A percentile compares a stretch with the other conserved stretches of the same genome.
These are phyloP conservation scores for Candida sp. DNA, from an alignment of 1,139 yeast species.

Conservation along the genomic window DNA sequence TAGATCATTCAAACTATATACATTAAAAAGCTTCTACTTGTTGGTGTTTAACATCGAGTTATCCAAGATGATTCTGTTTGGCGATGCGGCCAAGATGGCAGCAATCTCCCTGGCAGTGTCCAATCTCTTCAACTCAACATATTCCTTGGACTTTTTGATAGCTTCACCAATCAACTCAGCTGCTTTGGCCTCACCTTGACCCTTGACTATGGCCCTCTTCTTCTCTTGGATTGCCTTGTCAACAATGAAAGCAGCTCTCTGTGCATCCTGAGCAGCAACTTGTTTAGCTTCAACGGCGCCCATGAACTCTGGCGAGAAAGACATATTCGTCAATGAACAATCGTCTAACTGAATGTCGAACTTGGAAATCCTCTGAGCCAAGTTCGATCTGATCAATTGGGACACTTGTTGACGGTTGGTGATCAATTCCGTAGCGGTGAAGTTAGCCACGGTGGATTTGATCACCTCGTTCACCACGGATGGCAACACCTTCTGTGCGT, in stretches of 20 bases:
- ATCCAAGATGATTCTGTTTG: conserved; percentile 90
- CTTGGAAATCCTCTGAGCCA: conserved; percentile 89
- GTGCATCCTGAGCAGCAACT: conserved; percentile 99
- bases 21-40: too few relatives aligned
- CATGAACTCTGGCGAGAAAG: conserved; percentile 97
- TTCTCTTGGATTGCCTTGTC: conserved; percentile 98
- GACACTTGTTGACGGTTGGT: conserved; percentile 98
- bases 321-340: conserved; percentile 95
- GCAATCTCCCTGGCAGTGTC: conserved; percentile 99
- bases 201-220: conserved; percentile 95
- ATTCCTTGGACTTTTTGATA: conserved; percentile 92
- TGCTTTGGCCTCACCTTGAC: conserved; percentile 98
- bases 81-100: conserved; percentile 78
- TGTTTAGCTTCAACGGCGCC: conserved; percentile 99
- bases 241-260: conserved; percentile 95
- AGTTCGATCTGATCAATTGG: conserved; percentile 86
- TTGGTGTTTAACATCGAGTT: conserved; percentile 84
- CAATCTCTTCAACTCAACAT: conserved; percentile 94
- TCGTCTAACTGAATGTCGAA: conserved; percentile 92
- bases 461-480: conserved; percentile 97
- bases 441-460: conserved; percentile 97
- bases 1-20: too few relatives aligned
- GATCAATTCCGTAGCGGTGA: conserved; percentile 96
- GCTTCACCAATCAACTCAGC: conserved; percentile 99
- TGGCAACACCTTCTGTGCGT: conserved; percentile 96